These are phyloP conservation scores for Claviceps citrina DNA, from an alignment of 2,329 filamentous ascomycete species.

Conservation along the genomic window DNA sequence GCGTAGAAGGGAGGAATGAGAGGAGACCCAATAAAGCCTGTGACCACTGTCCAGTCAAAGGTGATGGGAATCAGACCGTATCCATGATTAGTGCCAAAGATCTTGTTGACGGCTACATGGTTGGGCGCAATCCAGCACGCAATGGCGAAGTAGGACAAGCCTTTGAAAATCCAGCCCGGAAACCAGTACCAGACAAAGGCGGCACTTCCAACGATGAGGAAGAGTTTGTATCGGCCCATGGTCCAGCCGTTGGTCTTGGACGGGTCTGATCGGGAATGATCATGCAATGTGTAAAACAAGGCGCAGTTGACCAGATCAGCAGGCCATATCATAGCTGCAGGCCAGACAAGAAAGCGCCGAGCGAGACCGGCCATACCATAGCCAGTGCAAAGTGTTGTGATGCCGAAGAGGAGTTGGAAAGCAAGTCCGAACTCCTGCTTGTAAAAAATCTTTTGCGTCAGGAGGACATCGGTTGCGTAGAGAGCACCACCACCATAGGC, in stretches of 20 bases:
- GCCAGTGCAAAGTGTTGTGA: conserved; percentile 41
- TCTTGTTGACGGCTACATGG: conserved; percentile 43
- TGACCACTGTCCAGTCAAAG: conserved; percentile 36
- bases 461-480: conserved; percentile 37
- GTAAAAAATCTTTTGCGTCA: conserved; percentile 41
- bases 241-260: conserved; percentile 42
- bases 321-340: conserved; percentile 44
- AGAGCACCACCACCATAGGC: conserved; percentile 42
- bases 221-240: conserved; percentile 48
- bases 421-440: conserved; percentile 38
- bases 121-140: conserved; percentile 47
- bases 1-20: conserved; percentile 38
- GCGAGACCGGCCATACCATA: conserved; percentile 41
- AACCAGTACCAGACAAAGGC: conserved; percentile 45
- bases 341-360: conserved; percentile 37
- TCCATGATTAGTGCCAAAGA: conserved; percentile 45
- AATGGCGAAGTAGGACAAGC: conserved; percentile 47
- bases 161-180: conserved; percentile 47
- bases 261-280: conserved; percentile 31
- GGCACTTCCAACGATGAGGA: conserved; percentile 38
- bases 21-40: conserved; percentile 33
- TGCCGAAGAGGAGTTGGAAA: conserved; percentile 37
- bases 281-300: conserved; percentile 33
- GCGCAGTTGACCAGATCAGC: conserved; percentile 37
- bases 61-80: conserved; percentile 46